Base-by-base conservation (phyloP, 768 basidiomycete species). In the Daedaleopsis sinensis region DNA sequence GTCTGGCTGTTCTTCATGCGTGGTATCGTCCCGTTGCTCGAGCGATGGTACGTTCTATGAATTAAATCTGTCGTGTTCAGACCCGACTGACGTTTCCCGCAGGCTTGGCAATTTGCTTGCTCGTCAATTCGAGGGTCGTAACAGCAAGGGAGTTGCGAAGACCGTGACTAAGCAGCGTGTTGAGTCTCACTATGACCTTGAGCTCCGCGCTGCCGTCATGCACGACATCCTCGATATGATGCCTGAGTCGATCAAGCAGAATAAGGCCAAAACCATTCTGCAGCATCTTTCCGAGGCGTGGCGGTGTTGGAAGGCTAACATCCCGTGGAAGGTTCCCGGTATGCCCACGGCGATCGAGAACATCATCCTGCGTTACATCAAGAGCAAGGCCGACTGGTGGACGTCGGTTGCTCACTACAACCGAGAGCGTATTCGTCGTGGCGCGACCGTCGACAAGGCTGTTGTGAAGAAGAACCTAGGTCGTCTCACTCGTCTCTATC, bases 1-100 rank as follows among this genome's bases (percentile, higher is more conserved):
- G 97, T 99, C 19, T 99, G 97, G 97, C 77, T 99, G 58, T 99
- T 98, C 82, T 99, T 99, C 83, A 92, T 99, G 89, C 88, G 97
- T 59, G 97, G 97, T 58, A 98, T 99, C 67, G 96, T 98, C 0
- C 97, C 97, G 12, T 84, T 99, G 18, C 85, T 99, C 13, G 96
- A 99, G 75, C 82, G 96, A 77, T 99, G 97, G 96, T 86, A 46
- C 47, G 79, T 74, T 23, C 12, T 27, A 16, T 32, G 27, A 3
- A 18, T 37, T n/a, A 47, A 37, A 60, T 23, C 18, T 52, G 39
- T 15, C 50, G 15, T 16, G 9, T 59, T 24, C 39, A 35, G 37
- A 42, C 55, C 61, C 32, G 2, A 35, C 19, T 2, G 52, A 43
- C 63, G 59, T 47, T 19, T 42, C 6, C 11, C 10, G 5, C 42